Conservation (phyloP, 2,329 filamentous ascomycete species). For the Myriosclerotinia scirpicola region DNA sequence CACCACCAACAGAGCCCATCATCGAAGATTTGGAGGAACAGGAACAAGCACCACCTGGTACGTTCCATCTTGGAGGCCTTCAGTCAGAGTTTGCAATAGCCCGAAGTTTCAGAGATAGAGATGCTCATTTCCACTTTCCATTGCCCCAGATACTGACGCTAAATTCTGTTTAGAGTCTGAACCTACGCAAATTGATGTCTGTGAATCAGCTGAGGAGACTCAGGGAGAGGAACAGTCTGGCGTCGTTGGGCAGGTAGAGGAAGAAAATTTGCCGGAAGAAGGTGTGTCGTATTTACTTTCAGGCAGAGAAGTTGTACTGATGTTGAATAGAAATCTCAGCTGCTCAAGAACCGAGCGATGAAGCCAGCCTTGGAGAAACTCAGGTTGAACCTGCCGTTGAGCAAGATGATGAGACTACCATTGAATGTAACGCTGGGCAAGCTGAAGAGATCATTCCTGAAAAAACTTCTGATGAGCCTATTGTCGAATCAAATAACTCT, state of each 20-base stretch:
- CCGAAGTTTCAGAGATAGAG: slow-evolving; percentile 9
- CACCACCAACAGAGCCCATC: neutral
- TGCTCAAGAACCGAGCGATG: neutral
- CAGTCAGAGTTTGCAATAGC: neutral
- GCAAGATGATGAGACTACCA: neutral
- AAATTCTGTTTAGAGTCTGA: slow-evolving; percentile 2
- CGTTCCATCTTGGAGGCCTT: slow-evolving; percentile 12
- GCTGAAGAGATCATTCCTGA: neutral
- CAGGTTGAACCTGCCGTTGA: neutral
- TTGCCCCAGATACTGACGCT: neutral
- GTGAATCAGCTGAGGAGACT: neutral
- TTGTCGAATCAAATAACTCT: neutral
- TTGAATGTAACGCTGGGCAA: neutral
- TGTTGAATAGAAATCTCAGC: neutral
- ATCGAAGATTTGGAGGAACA: slow-evolving; percentile 5
- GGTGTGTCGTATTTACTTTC: neutral
- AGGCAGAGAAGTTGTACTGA: neutral
- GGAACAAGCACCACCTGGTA: slow-evolving; percentile 11
- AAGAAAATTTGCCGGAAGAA: neutral
- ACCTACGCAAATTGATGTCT: neutral
- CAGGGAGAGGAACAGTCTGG: neutral
- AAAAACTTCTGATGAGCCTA: neutral
- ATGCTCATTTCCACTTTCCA: neutral
- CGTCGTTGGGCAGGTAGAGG: neutral
- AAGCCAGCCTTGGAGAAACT: neutral